A percentile compares a stretch with the other conserved stretches of the same genome.
phyloP scores from a whole-genome alignment of 73 alveolate genomes.

The Tetrahymena elliotti region DNA sequence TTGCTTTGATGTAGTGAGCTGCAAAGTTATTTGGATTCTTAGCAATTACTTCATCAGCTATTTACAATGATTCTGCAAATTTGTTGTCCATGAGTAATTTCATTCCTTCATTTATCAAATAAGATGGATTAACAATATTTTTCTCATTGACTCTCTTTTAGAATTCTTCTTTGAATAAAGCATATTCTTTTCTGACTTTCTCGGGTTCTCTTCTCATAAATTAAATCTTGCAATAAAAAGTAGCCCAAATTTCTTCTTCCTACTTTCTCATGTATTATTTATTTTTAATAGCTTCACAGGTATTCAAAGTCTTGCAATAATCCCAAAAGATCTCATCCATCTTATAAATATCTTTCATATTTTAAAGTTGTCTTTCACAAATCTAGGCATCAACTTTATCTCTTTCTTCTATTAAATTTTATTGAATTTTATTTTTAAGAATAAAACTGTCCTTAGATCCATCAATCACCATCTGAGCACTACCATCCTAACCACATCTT shows the following conservation, averaged over 20 bases:
- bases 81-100: neutral
- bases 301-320: neutral
- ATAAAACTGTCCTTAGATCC: neutral
- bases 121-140: neutral
- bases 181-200: neutral
- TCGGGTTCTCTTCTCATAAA: neutral
- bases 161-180: neutral
- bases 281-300: neutral
- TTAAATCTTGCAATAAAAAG: neutral
- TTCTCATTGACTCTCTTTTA: neutral
- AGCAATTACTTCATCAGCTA: neutral
- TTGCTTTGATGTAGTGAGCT: neutral
- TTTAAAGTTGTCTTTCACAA: neutral
- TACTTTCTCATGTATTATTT: neutral
- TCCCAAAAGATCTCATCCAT: neutral
- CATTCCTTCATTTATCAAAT: neutral
- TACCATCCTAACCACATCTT: conserved; percentile 2
- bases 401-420: neutral
- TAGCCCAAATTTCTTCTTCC: neutral
- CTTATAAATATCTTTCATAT: neutral
- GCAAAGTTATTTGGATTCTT: neutral
- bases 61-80: neutral
- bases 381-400: neutral
- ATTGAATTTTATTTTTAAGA: neutral
- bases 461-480: neutral